Evolutionary conservation across 768 basidiomycete genomes (phyloP).

Genomic region (Nidula microcarpa): DNA sequence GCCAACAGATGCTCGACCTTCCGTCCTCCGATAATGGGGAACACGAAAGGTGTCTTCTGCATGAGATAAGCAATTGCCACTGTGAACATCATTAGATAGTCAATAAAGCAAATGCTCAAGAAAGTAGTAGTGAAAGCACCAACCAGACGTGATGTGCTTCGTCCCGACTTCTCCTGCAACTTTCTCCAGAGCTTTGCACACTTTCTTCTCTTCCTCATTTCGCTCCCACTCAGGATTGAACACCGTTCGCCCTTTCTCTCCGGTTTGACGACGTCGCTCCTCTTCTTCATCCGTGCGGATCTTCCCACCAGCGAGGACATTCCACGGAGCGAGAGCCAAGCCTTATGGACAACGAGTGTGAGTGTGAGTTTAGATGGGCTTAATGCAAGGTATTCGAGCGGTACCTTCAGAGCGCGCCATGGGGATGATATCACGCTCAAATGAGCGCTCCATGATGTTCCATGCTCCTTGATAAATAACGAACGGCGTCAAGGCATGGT

Average conservation of each 20-base stretch:
- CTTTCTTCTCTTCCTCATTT: slow-evolving; percentile 35
- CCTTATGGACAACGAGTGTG: too few relatives aligned
- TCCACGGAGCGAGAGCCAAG: background rate
- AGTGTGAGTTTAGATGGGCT: too few relatives aligned
- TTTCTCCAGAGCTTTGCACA: slow-evolving; percentile 42
- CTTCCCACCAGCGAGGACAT: slow-evolving; percentile 26
- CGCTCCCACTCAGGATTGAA: slow-evolving; percentile 36
- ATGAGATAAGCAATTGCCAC: slow-evolving; percentile 53
- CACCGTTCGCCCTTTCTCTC: slow-evolving; percentile 34
- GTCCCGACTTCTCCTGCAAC: slow-evolving; percentile 48
- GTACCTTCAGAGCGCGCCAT: slow-evolving; percentile 32
- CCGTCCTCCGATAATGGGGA: background rate
- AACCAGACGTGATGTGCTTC: slow-evolving; percentile 40
- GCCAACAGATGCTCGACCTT: background rate
- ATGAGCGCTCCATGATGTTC: slow-evolving; percentile 6
- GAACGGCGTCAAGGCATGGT: slow-evolving; percentile 8
- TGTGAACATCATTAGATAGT: slow-evolving; percentile 6
- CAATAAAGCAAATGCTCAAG: background rate
- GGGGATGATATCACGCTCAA: slow-evolving; percentile 10
- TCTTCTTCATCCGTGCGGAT: slow-evolving; percentile 49
- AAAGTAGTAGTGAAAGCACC: slow-evolving; percentile 3
- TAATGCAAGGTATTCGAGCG: too few relatives aligned
- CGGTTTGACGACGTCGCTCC: slow-evolving; percentile 17
- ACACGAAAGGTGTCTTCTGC: slow-evolving; percentile 1
- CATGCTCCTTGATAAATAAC: slow-evolving; percentile 9